Evolutionary conservation across 345 rosid genomes (phyloP), one percentile per base, ranked within the genome.

Genomic region (Diplotaxis tenuifolia): DNA sequence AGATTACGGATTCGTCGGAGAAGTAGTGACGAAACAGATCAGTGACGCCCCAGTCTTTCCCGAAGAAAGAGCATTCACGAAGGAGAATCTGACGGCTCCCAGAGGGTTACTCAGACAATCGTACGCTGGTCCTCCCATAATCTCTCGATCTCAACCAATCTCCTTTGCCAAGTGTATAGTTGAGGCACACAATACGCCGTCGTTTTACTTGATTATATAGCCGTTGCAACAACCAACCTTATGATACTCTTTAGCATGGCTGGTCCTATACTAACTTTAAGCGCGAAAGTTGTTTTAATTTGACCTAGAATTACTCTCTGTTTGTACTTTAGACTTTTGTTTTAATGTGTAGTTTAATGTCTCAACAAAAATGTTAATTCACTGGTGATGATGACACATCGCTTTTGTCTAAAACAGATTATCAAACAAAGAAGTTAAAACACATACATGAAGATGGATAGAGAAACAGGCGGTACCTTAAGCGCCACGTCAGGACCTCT

Each of bases 401-500:
- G 11, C 2, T 38, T 10, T 19, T 7, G 16, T 32, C 5, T 60
- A 62, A n/a, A 62, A 62, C 28, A 62, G 3, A 28, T 11, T 34
- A 20, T 50, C 12, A 21, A 11, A 53, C 7, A 10, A 1, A 9
- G 12, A 65, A 65, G 70, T 74, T 8, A 65, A 32, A 62, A 53
- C n/a, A 9, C 5, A 10, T 3, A 40, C 49, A 40, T 16, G 14
- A 1, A 40, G 16, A 40, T 40, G 49, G 49, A 40, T 40, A 85
- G 85, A 18, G 99, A 95, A 40, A 75, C 97, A 0, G 96, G 97
- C 1, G 98, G 98, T 22, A 92, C 96, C 78, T 85, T 95, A 22
- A 92, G 88, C 2, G 96, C 96, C 56, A 90, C 96, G 72, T 90
- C 97, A 15, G n/a, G n/a, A n/a, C n/a, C n/a, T n/a, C n/a, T n/a